phyloP scores from a whole-genome alignment of 306 rosid genomes.

The Oemleria cerasiformis region DNA sequence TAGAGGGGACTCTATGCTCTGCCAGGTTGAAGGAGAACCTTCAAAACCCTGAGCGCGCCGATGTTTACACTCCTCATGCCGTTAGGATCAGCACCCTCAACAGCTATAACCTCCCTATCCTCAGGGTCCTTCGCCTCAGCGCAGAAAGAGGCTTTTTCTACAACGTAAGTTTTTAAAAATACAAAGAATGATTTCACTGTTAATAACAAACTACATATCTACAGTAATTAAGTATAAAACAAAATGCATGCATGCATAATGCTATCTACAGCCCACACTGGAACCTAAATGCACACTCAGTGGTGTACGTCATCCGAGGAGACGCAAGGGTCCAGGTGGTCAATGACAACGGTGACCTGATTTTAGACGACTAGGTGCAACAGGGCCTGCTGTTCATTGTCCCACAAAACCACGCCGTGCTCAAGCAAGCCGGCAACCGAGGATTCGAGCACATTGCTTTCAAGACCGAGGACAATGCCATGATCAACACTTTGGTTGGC shows the following conservation, averaged over 20 bases:
- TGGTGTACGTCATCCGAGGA: conserved; percentile 48
- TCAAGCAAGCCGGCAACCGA: conserved; percentile 28
- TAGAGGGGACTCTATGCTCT: conserved; percentile 24
- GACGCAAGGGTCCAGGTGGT: conserved; percentile 48
- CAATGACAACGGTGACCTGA: conserved; percentile 37
- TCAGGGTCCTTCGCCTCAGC: conserved; percentile 20
- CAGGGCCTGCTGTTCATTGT: conserved; percentile 38
- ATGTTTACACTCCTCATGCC: conserved; percentile 26
- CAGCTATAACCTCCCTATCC: conserved; percentile 28
- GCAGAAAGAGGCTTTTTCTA: conserved; percentile 31
- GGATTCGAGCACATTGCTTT: conserved; percentile 49
- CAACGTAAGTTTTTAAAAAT: not conserved
- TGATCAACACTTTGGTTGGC: conserved; percentile 42
- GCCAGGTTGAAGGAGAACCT: conserved; percentile 21
- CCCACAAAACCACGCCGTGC: too few species aligned
- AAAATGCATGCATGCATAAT: not conserved
- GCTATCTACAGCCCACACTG: too few species aligned
- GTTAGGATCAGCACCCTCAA: conserved; percentile 30
- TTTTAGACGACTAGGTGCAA: conserved; percentile 40
- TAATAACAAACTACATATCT: too few species aligned
- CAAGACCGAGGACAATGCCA: conserved; percentile 49
- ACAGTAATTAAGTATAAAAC: too few species aligned
- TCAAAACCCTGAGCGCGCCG: conserved; percentile 24
- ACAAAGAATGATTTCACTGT: conserved; percentile 4
- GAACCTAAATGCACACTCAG: conserved; percentile 48